Evolutionary conservation across 2,329 filamentous ascomycete species (phyloP).

Genomic region (Fusarium veterinarium): DNA sequence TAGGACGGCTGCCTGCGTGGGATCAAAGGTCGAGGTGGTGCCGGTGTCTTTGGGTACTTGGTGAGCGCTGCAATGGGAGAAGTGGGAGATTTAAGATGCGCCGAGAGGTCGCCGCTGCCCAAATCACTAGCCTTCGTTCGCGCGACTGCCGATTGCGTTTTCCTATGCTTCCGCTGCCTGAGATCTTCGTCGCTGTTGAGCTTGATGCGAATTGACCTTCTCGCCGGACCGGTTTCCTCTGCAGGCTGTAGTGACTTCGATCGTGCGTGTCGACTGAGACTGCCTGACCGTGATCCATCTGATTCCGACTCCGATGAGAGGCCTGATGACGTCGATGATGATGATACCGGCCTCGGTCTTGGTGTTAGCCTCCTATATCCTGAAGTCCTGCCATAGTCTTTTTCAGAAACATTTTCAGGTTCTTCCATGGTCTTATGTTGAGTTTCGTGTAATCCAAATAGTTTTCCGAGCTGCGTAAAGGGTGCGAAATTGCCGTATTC

Average conservation of each 20-base stretch:
- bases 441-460: slow-evolving; percentile 63
- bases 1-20: slow-evolving; percentile 92
- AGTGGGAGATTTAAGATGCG: slow-evolving; percentile 92
- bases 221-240: slow-evolving; percentile 73
- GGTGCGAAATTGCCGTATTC: slow-evolving; percentile 82
- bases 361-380: slow-evolving; percentile 46
- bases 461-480: slow-evolving; percentile 75
- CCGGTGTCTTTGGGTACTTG: slow-evolving; percentile 89
- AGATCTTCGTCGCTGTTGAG: slow-evolving; percentile 83
- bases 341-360: slow-evolving; percentile 45
- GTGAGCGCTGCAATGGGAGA: slow-evolving; percentile 83
- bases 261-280: slow-evolving; percentile 63
- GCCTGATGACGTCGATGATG: slow-evolving; percentile 68
- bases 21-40: slow-evolving; percentile 89
- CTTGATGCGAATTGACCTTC: slow-evolving; percentile 91
- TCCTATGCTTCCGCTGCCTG: slow-evolving; percentile 77
- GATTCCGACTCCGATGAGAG: slow-evolving; percentile 78
- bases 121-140: slow-evolving; percentile 56
- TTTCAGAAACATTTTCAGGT: slow-evolving; percentile 41
- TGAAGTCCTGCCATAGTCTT: slow-evolving; percentile 44
- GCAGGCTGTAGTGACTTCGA: slow-evolving; percentile 69
- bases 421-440: slow-evolving; percentile 57
- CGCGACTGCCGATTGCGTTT: slow-evolving; percentile 63
- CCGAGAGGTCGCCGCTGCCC: slow-evolving; percentile 67
- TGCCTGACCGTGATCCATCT: slow-evolving; percentile 56